Evolutionary conservation across 2,329 filamentous ascomycete species (phyloP), one percentile per base, ranked within the genome.

Genomic region (Pseudogymnoascus pannorum): DNA sequence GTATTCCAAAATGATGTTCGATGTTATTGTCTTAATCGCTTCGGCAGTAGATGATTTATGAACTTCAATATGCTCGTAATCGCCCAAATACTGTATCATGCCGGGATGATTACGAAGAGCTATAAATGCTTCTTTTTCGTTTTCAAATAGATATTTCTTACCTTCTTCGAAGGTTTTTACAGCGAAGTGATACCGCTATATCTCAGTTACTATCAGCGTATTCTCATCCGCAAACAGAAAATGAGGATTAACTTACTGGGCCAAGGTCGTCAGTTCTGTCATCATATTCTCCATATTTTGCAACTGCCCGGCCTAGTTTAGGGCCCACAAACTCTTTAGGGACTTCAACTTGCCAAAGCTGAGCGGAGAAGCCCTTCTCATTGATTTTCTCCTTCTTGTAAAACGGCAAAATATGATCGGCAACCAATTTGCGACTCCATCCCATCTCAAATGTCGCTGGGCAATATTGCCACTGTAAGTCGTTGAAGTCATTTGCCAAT

Each of bases 1-100:
- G 44, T 67, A 73, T 59, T 76, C 75, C 4, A 76, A 65, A 2
- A 76, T 62, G 4, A 76, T 69, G 26, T 75, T 71, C 42, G 67
- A 70, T 3, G 61, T 69, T 5, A 24, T 18, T 14, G 20, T 14
- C 22, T 26, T 31, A 5, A 11, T 35, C 24, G 57, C 59, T 24
- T 11, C 38, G 14, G 4, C n/a, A n/a, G n/a, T 8, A 29, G 26
- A 5, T 29, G 5, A 8, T 5, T 8, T 20, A 1, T 42, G 51
- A 2, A 33, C 42, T 22, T 65, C 62, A 24, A 65, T 16, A 14
- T 66, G 57, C 12, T 36, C 61, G 36, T 70, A 75, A n/a, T 63
- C 64, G 3, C 70, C 71, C 5, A 74, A 60, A 51, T 65, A 75
- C 18, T 61, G 64, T 6, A 75, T 64, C 40, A 75, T 73, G 1